Conservation (phyloP, 1,284 basidiomycete species). For the Tausonia pullulans region DNA sequence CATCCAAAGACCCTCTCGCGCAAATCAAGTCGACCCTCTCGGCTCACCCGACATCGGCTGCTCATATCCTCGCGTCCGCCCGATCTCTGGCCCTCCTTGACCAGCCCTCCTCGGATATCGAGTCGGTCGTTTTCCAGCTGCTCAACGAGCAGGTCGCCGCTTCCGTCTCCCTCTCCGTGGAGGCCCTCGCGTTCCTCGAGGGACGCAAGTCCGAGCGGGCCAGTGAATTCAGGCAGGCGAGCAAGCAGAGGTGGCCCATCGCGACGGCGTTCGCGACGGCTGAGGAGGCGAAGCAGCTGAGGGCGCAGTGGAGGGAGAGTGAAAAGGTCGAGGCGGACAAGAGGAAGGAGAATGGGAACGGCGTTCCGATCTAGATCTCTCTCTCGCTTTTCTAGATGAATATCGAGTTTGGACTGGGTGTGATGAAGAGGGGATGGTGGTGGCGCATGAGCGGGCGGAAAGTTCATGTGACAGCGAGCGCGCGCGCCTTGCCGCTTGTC, state of each 20-base stretch:
- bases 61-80: slow-evolving; percentile 17
- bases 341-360: too few relatives aligned
- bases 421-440: too few relatives aligned
- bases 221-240: slow-evolving; percentile 26
- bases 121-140: slow-evolving; percentile 20
- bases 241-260: slow-evolving; percentile 27
- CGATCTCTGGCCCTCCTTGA: slow-evolving; percentile 3
- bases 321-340: too few relatives aligned
- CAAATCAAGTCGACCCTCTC: slow-evolving; percentile 14
- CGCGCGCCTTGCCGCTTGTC: too few relatives aligned
- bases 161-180: slow-evolving; percentile 10
- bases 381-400: too few relatives aligned
- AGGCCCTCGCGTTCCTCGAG: slow-evolving; percentile 19
- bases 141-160: slow-evolving; percentile 22
- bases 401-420: too few relatives aligned
- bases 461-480: too few relatives aligned
- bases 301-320: slow-evolving; percentile 11
- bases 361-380: too few relatives aligned
- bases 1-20: neutral
- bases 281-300: slow-evolving; percentile 24
- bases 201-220: slow-evolving; percentile 15
- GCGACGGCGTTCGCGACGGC: slow-evolving; percentile 32
- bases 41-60: neutral
- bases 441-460: too few relatives aligned
- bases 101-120: slow-evolving; percentile 34